These are phyloP conservation scores for apple (Malus domestica) DNA, from an alignment of 306 rosid genomes.

Conservation along the genomic window DNA sequence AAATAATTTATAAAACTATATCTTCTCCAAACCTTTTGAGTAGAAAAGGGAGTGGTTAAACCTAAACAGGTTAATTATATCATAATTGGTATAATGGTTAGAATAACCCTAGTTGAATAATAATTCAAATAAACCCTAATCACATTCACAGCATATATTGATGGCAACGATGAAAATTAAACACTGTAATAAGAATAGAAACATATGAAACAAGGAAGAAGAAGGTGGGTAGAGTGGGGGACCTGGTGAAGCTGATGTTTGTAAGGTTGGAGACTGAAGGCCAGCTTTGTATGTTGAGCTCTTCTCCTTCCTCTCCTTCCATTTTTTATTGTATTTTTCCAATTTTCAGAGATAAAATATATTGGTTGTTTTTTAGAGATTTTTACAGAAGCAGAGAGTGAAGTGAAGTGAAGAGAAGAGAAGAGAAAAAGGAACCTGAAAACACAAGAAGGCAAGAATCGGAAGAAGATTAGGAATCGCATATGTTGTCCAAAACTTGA, in stretches of 20 bases:
- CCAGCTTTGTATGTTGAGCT: slow-evolving; percentile 69
- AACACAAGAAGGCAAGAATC: too few relatives aligned
- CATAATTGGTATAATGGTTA: not conserved
- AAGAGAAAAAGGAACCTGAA: not conserved
- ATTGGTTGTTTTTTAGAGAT: not conserved
- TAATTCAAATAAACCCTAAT: not conserved
- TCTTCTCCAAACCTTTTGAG: too few relatives aligned
- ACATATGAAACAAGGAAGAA: not conserved
- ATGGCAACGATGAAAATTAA: too few relatives aligned
- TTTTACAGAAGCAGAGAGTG: not conserved
- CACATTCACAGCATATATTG: not conserved
- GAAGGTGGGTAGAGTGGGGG: not conserved
- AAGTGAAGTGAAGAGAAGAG: not conserved
- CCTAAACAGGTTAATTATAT: not conserved
- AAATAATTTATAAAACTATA: too few relatives aligned
- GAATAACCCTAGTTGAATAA: not conserved
- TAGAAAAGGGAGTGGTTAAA: not conserved
- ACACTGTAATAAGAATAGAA: not conserved
- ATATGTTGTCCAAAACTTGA: too few relatives aligned
- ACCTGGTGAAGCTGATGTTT: slow-evolving; percentile 83
- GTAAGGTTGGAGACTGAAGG: slow-evolving; percentile 74
- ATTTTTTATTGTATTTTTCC: slow-evolving; percentile 4
- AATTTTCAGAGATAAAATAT: not conserved
- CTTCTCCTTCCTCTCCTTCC: slow-evolving; percentile 66
- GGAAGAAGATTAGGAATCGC: too few relatives aligned